Base-by-base conservation (phyloP, 768 basidiomycete genomes). In the Panaeolus papilionaceus region DNA sequence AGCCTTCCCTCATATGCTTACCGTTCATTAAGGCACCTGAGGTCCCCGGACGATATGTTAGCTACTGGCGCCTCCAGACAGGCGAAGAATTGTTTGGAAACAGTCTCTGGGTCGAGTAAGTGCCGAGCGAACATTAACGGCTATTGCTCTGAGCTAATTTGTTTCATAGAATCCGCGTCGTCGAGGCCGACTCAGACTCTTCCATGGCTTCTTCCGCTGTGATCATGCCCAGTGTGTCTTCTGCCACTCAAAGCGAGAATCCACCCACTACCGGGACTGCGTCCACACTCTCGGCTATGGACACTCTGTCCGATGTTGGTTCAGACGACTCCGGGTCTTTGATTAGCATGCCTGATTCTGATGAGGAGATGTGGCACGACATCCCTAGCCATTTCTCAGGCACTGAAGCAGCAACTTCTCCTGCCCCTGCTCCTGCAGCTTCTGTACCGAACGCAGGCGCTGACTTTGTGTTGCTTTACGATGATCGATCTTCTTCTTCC, bases 31-130 rank as follows among this genome's bases (percentile, higher is more conserved):
- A 90, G 87, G 93, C 93, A 14, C 94, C 94, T 11, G 93, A 93
- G 54, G 71, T 75, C 12, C 84, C 91, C 2, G 92, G 92, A 11
- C 84, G 86, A 64, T 94, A 93, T 77, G 85, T 90, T 65, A 86
- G 91, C 63, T 93, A 92, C 72, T 95, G 92, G 92, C 83, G 89
- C 49, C 75, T 95, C 66, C 86, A 79, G 67, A 88, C 92, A 71
- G 85, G 83, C 5, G 87, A 86, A 1, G 82, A 82, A 47, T 74
- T 87, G 54, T 95, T 95, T 71, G 93, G 92, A 28, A 81, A 89
- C 64, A 89, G 85, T 66, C 82, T 95, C 20, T 94, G 93, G 92
- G 86, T 92, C 28, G 92, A 93, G 93, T 93, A 67, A 76, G 91
- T 81, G 2, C 67, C 28, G 49, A 65, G 23, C n/a, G n/a, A 45